Percentiles rank a stretch among this genome's conserved stretches.
Evolutionary conservation across 2,329 filamentous ascomycete species (phyloP).

Genomic region (Botrytis cinerea): DNA sequence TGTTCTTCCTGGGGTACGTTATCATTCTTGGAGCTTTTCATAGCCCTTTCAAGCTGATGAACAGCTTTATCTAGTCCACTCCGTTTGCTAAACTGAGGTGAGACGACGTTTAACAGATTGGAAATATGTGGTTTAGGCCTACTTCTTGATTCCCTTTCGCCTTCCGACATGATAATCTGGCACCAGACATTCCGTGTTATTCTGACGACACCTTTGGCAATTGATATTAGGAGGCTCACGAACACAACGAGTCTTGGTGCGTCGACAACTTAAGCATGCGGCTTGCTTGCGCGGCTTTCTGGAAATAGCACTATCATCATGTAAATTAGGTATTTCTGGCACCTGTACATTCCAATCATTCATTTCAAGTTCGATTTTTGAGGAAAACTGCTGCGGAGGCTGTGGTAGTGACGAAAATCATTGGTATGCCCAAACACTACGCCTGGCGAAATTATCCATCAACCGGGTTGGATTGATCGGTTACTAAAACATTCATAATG

Average conservation of each 20-base stretch:
- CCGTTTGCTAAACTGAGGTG: constrained; percentile 58
- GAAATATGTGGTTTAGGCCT: constrained; percentile 35
- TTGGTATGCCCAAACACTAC: background rate
- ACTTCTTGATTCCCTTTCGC: constrained; percentile 79
- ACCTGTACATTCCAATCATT: background rate
- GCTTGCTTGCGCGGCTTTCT: constrained; percentile 44
- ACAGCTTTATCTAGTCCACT: constrained; percentile 74
- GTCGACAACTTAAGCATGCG: constrained; percentile 64
- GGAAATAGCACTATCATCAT: background rate
- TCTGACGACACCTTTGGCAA: constrained; percentile 63
- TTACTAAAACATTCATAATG: background rate
- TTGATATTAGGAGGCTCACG: constrained; percentile 52
- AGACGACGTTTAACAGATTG: background rate
- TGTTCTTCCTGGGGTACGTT: constrained; percentile 46
- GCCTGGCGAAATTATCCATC: background rate
- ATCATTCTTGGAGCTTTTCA: constrained; percentile 51
- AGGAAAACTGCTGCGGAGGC: background rate
- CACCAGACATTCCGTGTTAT: constrained; percentile 63
- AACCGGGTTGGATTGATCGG: background rate
- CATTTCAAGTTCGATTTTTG: constrained; percentile 3
- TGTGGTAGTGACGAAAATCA: background rate
- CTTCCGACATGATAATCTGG: constrained; percentile 73
- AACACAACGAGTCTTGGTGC: constrained; percentile 69
- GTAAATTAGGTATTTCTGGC: background rate
- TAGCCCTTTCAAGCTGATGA: constrained; percentile 72